A percentile compares a stretch with the other conserved stretches of the same genome.
Conservation (phyloP, 345 rosid species). For the Dimocarpus longan region DNA sequence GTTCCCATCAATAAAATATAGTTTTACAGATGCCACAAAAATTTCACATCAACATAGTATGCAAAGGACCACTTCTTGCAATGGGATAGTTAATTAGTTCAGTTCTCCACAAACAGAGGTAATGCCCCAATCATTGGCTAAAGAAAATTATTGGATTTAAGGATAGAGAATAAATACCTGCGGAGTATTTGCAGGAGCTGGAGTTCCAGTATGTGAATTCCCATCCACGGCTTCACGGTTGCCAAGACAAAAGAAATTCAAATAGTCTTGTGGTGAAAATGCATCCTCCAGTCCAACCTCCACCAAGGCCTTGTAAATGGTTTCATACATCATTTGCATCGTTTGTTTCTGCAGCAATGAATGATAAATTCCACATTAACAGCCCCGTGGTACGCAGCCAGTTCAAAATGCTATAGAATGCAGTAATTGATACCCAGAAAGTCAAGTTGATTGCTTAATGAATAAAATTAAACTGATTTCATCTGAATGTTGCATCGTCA, state of each 20-base stretch:
- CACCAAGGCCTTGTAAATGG: conserved; percentile 77
- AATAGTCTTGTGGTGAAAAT: conserved; percentile 75
- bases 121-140: neutral
- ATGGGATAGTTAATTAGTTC: neutral
- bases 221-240: conserved; percentile 62
- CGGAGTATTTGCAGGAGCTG: conserved; percentile 54
- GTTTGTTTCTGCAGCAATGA: conserved; percentile 75
- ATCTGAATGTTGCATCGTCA: neutral
- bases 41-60: neutral
- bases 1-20: neutral
- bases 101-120: neutral
- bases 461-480: neutral
- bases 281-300: conserved; percentile 78
- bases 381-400: conserved; percentile 1
- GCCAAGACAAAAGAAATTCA: conserved; percentile 96
- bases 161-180: conserved; percentile 52
- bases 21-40: neutral
- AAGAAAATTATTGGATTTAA: conserved; percentile 1
- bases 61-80: neutral
- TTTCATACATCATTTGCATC: conserved; percentile 98
- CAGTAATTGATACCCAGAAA: neutral
- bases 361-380: conserved; percentile 15
- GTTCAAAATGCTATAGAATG: conserved; percentile 1
- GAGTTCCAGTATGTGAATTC: conserved; percentile 29
- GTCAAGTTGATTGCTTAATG: neutral